Conservation (phyloP, 2,329 filamentous ascomycete genomes). For the Ophiocordyceps australis region DNA sequence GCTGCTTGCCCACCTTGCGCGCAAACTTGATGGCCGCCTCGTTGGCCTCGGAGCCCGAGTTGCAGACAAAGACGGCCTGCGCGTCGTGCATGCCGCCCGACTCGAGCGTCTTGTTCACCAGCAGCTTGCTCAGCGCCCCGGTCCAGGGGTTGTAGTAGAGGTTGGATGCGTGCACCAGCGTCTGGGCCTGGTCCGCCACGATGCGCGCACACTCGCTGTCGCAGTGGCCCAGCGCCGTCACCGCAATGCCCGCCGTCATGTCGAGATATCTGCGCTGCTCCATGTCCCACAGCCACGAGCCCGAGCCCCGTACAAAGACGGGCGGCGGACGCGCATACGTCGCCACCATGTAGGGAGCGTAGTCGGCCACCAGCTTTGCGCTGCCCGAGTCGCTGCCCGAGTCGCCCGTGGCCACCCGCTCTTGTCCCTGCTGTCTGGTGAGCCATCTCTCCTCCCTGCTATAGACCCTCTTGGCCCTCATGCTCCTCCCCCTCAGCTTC, state of each 20-base stretch:
- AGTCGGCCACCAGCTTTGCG: conserved; percentile 53
- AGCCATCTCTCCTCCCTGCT: too few relatives aligned
- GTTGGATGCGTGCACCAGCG: conserved; percentile 82
- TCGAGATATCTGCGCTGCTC: conserved; percentile 84
- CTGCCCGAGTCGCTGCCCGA: conserved; percentile 58
- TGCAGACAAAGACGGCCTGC: conserved; percentile 75
- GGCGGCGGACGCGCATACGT: conserved; percentile 84
- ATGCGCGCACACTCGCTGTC: conserved; percentile 62
- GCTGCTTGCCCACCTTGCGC: conserved; percentile 67
- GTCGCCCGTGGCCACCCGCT: conserved; percentile 55
- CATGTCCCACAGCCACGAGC: conserved; percentile 77
- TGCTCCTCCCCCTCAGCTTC: too few relatives aligned
- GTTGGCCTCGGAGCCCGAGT: conserved; percentile 93
- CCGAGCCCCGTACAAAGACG: conserved; percentile 76
- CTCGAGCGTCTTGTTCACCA: conserved; percentile 65
- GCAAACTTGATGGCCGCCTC: conserved; percentile 97
- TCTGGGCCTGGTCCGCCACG: conserved; percentile 61
- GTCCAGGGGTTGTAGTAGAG: conserved; percentile 97
- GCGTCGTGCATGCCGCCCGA: conserved; percentile 71
- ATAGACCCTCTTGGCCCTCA: neutral
- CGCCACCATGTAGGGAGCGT: conserved; percentile 80
- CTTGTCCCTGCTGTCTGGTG: too few relatives aligned
- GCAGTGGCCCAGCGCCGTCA: conserved; percentile 82
- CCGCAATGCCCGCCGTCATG: conserved; percentile 89
- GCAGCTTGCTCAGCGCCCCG: conserved; percentile 66